A percentile compares a stretch with the other conserved stretches of the same genome.
phyloP scores from a whole-genome alignment of 345 rosid species.

The Rhizophora apiculata region DNA sequence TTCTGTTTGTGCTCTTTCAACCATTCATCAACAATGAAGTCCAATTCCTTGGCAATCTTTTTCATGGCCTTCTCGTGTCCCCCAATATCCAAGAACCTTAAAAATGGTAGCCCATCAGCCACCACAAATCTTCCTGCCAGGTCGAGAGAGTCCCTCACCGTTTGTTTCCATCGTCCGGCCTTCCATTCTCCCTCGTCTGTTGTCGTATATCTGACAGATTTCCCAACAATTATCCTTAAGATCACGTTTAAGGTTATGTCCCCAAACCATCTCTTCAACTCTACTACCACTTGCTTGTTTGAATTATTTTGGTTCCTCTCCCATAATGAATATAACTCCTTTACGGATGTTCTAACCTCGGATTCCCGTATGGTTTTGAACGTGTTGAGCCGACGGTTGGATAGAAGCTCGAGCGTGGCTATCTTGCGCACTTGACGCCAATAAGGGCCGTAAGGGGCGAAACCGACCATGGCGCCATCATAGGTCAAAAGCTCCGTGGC shows the following conservation, averaged over 20 bases:
- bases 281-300: background rate
- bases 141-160: constrained; percentile 6
- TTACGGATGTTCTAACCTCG: constrained; percentile 11
- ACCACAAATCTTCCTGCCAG: constrained; percentile 21
- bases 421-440: constrained; percentile 27
- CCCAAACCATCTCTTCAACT: constrained; percentile 13
- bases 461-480: constrained; percentile 1
- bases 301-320: background rate
- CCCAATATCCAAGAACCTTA: constrained; percentile 35
- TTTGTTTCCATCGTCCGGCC: background rate
- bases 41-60: background rate
- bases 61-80: constrained; percentile 34
- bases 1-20: constrained; percentile 7
- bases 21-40: background rate
- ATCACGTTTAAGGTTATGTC: constrained; percentile 18
- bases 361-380: constrained; percentile 17
- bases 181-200: background rate
- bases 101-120: constrained; percentile 30
- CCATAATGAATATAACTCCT: constrained; percentile 10
- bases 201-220: background rate
- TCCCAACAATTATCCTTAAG: constrained; percentile 7
- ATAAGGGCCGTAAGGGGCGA: constrained; percentile 4
- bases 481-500: too few relatives aligned
- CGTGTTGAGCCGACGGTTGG: constrained; percentile 26
- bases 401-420: constrained; percentile 32